A percentile compares a stretch with the other conserved stretches of the same genome.
Conservation (phyloP, 169 alveolate species). For the Toxoplasma gondii region DNA sequence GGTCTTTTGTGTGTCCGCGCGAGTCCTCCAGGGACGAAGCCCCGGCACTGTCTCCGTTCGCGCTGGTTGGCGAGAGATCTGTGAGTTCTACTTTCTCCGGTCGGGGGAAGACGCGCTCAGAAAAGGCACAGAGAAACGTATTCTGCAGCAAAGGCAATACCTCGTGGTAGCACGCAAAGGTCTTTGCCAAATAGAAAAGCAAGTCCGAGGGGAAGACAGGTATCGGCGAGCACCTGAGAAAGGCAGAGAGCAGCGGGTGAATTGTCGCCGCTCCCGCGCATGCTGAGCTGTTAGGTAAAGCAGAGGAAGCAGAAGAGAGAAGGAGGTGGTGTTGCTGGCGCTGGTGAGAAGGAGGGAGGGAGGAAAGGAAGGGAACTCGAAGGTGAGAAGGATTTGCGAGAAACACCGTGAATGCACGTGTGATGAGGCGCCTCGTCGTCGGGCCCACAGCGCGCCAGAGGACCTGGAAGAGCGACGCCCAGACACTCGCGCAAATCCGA, state of each 20-base stretch:
- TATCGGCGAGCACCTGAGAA: slow-evolving; percentile 50
- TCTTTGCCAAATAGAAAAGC: slow-evolving; percentile 48
- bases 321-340: slow-evolving; percentile 24
- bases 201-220: slow-evolving; percentile 59
- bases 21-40: neutral
- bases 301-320: neutral
- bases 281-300: neutral
- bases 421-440: neutral
- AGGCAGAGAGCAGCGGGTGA: slow-evolving; percentile 58
- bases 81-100: neutral
- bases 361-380: neutral
- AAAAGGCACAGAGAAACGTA: slow-evolving; percentile 29
- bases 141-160: slow-evolving; percentile 56
- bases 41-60: neutral
- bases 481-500: neutral
- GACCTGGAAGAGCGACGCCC: neutral
- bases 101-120: neutral
- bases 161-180: slow-evolving; percentile 52
- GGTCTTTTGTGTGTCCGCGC: neutral
- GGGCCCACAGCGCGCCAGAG: neutral
- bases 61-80: neutral
- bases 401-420: neutral
- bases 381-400: neutral
- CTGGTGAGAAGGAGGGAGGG: slow-evolving; percentile 5
- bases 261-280: slow-evolving; percentile 54